Evolutionary conservation across 108 stramenopile genomes (phyloP).

Genomic region (Aurantiochytrium sp.): DNA sequence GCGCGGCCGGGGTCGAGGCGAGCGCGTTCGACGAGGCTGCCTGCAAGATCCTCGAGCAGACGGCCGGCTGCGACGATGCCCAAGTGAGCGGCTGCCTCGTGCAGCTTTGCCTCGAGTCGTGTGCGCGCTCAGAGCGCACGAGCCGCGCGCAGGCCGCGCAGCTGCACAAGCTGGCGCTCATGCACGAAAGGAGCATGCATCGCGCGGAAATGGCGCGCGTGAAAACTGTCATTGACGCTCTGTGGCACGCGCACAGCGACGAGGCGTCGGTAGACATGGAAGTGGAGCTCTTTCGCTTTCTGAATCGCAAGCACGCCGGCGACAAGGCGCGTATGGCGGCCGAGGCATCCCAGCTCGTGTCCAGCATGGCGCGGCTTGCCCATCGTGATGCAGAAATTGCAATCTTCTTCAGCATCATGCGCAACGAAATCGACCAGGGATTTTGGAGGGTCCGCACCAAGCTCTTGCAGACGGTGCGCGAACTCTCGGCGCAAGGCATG

Average conservation of each 20-base stretch:
- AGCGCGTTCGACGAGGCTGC: background rate
- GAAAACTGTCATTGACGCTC: background rate
- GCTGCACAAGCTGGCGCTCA: background rate
- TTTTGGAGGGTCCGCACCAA: slow-evolving; percentile 16
- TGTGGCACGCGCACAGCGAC: background rate
- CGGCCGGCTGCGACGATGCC: background rate
- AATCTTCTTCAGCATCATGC: background rate
- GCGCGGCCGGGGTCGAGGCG: background rate
- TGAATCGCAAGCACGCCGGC: background rate
- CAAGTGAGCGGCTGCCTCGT: background rate
- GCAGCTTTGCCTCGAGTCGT: background rate
- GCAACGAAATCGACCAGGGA: slow-evolving; percentile 13
- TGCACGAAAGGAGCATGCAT: background rate
- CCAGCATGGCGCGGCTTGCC: background rate
- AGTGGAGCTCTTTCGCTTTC: slow-evolving; percentile 27
- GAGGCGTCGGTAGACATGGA: background rate
- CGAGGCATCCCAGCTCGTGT: background rate
- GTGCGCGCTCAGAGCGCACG: background rate
- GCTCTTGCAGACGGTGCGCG: background rate
- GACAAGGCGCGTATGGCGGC: background rate
- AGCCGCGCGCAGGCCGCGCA: background rate
- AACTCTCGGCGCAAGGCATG: background rate
- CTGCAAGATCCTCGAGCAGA: background rate
- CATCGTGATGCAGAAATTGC: background rate
- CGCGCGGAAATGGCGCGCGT: background rate